Percentiles rank a stretch among this genome's conserved stretches.
Conservation (phyloP, 2,329 filamentous ascomycete genomes). For the Aspergillus pseudoglaucus region DNA sequence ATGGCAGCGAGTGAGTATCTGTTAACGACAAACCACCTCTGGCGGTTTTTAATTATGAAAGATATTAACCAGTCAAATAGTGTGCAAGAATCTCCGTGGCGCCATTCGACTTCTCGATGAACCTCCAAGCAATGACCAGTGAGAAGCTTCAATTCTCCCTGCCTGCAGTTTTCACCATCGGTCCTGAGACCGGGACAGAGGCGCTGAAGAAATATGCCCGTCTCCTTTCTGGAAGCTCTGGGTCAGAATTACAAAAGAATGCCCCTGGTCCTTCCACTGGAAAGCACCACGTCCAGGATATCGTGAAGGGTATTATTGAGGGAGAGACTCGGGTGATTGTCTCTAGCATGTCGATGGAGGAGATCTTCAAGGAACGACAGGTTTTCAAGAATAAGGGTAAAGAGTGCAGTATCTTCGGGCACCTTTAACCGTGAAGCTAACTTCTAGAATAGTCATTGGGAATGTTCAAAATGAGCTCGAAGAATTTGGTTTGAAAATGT, state of each 20-base stretch:
- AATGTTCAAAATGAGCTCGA: constrained; percentile 74
- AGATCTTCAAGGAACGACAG: constrained; percentile 73
- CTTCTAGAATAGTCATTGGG: constrained; percentile 49
- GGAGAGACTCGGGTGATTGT: constrained; percentile 80
- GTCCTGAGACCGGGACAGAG: constrained; percentile 64
- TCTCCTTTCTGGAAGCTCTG: constrained; percentile 60
- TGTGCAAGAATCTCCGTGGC: constrained; percentile 34
- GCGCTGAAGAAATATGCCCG: constrained; percentile 76
- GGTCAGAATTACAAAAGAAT: constrained; percentile 23
- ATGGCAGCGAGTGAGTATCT: constrained; percentile 51
- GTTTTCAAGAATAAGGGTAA: constrained; percentile 64
- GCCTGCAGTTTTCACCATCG: constrained; percentile 79
- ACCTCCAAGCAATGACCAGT: constrained; percentile 78
- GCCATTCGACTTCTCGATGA: constrained; percentile 71
- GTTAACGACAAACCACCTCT: background rate
- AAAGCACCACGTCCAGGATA: constrained; percentile 68
- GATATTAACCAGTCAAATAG: constrained; percentile 6
- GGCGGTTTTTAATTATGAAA: background rate
- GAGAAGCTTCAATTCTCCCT: constrained; percentile 80
- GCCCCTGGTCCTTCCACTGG: constrained; percentile 39
- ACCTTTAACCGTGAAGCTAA: background rate
- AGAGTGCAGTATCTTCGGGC: background rate
- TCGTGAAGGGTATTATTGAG: constrained; percentile 85
- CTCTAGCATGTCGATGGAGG: constrained; percentile 86
- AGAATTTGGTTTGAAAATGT: constrained; percentile 72